Percentiles rank a stretch among this genome's conserved stretches.
phyloP scores from a whole-genome alignment of 768 basidiomycete genomes.

The Daedaleopsis sinensis region DNA sequence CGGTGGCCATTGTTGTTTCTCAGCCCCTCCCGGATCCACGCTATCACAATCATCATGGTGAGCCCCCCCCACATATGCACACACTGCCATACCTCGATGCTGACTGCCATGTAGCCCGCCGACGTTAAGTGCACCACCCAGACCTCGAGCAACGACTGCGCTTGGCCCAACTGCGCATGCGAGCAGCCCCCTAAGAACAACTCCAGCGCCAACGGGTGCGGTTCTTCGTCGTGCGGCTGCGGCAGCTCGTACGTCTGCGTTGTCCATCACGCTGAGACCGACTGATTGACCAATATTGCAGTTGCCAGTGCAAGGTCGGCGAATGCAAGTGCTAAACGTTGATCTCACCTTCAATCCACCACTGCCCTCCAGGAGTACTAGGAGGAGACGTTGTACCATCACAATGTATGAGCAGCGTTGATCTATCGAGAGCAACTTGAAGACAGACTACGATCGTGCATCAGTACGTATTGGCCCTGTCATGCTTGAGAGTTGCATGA shows the following conservation, averaged over 20 bases:
- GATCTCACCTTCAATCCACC: background rate
- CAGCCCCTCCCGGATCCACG: background rate
- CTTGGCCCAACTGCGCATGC: conserved; percentile 37
- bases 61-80: background rate
- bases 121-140: conserved; percentile 26
- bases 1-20: background rate
- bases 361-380: background rate
- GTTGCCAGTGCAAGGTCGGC: conserved; percentile 22
- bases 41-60: conserved; percentile 7
- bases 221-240: conserved; percentile 18
- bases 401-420: background rate
- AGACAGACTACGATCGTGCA: too few relatives aligned
- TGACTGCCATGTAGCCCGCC: conserved; percentile 10
- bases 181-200: conserved; percentile 40
- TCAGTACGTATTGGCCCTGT: too few relatives aligned
- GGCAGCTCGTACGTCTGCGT: conserved; percentile 6
- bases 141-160: conserved; percentile 28
- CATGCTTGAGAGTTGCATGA: too few relatives aligned
- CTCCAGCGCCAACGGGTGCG: conserved; percentile 9
- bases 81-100: background rate
- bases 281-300: conserved; percentile 13
- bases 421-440: background rate
- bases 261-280: background rate
- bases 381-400: background rate
- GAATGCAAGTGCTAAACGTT: conserved; percentile 24